Base-by-base conservation (phyloP, 129 eudicot genomes). In the Tagetes patula region DNA sequence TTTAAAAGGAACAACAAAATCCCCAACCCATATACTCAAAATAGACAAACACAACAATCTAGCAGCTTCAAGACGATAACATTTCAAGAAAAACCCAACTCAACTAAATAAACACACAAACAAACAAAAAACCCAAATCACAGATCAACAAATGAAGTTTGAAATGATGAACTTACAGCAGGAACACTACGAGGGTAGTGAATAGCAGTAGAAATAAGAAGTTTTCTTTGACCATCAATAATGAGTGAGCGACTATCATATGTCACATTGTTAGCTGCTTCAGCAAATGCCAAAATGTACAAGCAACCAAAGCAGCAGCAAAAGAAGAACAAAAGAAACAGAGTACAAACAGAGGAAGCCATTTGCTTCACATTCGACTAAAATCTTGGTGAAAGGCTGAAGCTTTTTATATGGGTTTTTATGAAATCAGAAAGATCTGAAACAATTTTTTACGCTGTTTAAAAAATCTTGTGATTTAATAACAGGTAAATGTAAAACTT, bases 201-300 rank as follows among this genome's bases (percentile, higher is more conserved):
- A 20, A 20, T 20, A 20, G 27, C 27, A 20, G 27, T 20, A 20
- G 27, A 20, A 20, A 94, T 90, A 75, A 94, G 86, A 52, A 94
- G 97, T 86, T 90, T 86, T 48, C 97, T 80, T 61, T 86, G 84
- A 77, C 97, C 99, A 75, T 90, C 74, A 61, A 94, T 88, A 36
- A 94, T 83, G 43, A 94, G 88, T 14, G 99, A 94, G 5, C 93
- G 90, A 20, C 77, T 68, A 81, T 94, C 99, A 79, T 90, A 94
- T 4, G 87, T 84, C 49, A 94, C 99, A 84, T 83, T 89, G 71
- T 81, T 70, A 67, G 81, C 88, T 37, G 81, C 86, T n/a, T 52
- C 81, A 50, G 70, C 69, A 65, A 74, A 64, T 37, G 81, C 52
- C 4, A 59, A 71, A 39, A 60, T 67, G 67, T 72, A 77, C 37